Evolutionary conservation across 257 asterid species (phyloP), one percentile per base, ranked within the genome.

Genomic region (Solanum clarkiae): DNA sequence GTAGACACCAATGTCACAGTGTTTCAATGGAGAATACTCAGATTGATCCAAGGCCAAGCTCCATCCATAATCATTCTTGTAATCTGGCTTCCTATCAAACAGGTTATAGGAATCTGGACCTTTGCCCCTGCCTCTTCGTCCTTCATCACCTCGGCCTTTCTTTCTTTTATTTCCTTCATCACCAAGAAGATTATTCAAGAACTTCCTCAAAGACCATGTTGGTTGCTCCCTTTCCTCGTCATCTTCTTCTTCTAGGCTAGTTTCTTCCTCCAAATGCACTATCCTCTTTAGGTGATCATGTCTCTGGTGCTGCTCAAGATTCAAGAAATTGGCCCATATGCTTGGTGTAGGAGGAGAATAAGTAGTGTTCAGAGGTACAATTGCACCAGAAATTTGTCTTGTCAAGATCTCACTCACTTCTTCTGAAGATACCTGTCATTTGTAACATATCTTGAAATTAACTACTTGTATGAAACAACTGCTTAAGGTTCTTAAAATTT

Each of bases 51-150:
- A 84, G 0, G 97, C 99, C 55, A 86, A 63, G 91, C 97, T 96
- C 93, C 91, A 95, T 0, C 99, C 99, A 6, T 94, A 95, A 11
- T 95, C 80, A 69, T 95, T 95, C 86, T 86, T 51, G 89, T 91
- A 95, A 80, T 92, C 97, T 26, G 97, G 90, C 49, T 89, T 88
- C 8, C 89, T 63, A 7, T 90, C 90, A 16, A 88, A 94, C 57
- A 96, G 66, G 86, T 96, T 96, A 84, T 88, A 94, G 8, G 99
- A 63, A 4, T 93, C 94, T 0, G 95, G 94, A 3, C 92, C 95
- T 79, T 87, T 90, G 0, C 91, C 85, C 2, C 80, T 86, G 7
- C 71, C 74, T 75, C 68, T 82, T 4, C 16, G 47, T 24, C 82
- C 16, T 26, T 77, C 82, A 15, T 51, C 82, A 0, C 63, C 47